Conservation (phyloP, 2,329 filamentous ascomycete genomes). For the Hypocreales sp. region DNA sequence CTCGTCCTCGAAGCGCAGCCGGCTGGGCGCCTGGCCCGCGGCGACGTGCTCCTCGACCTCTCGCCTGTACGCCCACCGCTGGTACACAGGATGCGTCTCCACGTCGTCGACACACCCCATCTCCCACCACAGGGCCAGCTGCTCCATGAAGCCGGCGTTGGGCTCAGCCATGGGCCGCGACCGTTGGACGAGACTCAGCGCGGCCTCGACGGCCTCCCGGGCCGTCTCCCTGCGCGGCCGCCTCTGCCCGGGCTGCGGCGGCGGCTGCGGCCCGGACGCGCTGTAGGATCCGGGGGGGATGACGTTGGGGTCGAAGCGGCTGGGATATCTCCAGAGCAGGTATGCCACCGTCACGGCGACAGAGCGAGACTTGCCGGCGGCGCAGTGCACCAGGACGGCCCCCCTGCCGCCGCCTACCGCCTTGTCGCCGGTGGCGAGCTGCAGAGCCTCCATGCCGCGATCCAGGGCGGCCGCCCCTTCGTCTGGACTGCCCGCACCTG, state of each 20-base stretch:
- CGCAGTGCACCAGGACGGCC: slow-evolving; percentile 53
- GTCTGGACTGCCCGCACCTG: slow-evolving; percentile 3
- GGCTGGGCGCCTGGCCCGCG: slow-evolving; percentile 64
- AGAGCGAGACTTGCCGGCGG: slow-evolving; percentile 91
- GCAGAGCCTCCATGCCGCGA: slow-evolving; percentile 2
- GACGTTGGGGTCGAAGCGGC: slow-evolving; percentile 29
- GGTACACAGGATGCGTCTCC: slow-evolving; percentile 60
- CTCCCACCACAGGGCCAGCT: slow-evolving; percentile 72
- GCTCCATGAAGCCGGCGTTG: slow-evolving; percentile 81
- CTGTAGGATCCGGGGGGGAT: slow-evolving; percentile 11
- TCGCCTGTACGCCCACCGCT: slow-evolving; percentile 47
- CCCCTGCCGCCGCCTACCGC: slow-evolving; percentile 10
- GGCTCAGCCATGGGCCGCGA: slow-evolving; percentile 70
- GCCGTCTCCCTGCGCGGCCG: slow-evolving; percentile 19
- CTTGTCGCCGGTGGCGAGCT: background rate
- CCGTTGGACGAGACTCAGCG: slow-evolving; percentile 53
- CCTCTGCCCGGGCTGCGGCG: no score
- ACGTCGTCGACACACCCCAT: slow-evolving; percentile 63
- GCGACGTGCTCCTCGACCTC: slow-evolving; percentile 45
- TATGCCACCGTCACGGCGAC: slow-evolving; percentile 75
- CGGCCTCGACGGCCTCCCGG: slow-evolving; percentile 34
- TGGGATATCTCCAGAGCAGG: slow-evolving; percentile 53
- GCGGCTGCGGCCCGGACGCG: slow-evolving; percentile 4
- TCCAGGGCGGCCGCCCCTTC: slow-evolving; percentile 1
- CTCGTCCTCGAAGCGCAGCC: slow-evolving; percentile 72